Evolutionary conservation across 2,329 filamentous ascomycete species (phyloP).

Genomic region (Emericellopsis cladophorae): DNA sequence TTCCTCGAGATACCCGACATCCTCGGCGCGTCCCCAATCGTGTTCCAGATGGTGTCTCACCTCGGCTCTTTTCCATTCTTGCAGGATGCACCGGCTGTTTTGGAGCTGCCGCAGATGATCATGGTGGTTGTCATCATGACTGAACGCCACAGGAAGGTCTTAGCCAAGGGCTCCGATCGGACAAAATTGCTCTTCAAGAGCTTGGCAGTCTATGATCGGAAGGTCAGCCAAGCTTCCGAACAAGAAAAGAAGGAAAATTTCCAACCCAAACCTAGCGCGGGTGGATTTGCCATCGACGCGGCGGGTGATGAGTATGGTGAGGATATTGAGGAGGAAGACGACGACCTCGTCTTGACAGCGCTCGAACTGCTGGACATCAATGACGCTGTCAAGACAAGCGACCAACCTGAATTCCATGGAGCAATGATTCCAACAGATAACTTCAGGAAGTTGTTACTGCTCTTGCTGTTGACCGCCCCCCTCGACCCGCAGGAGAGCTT

Average conservation of each 20-base stretch:
- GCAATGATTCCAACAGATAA: conserved; percentile 65
- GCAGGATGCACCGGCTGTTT: conserved; percentile 54
- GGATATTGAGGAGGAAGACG: conserved; percentile 35
- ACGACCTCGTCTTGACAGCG: conserved; percentile 55
- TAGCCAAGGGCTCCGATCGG: conserved; percentile 46
- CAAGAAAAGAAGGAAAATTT: conserved; percentile 3
- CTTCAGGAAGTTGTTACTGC: conserved; percentile 56
- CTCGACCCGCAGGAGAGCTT: conserved; percentile 52
- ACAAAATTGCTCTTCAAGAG: conserved; percentile 58
- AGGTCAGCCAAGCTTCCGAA: conserved; percentile 22
- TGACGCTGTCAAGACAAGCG: conserved; percentile 43
- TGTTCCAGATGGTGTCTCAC: conserved; percentile 62
- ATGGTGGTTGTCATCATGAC: conserved; percentile 65
- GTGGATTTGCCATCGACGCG: conserved; percentile 33
- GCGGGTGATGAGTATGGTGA: conserved; percentile 30
- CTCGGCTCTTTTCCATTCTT: conserved; percentile 64
- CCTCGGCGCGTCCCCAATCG: conserved; percentile 50
- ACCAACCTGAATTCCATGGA: conserved; percentile 38
- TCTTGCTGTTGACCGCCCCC: conserved; percentile 55
- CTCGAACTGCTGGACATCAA: conserved; percentile 55
- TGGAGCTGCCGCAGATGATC: conserved; percentile 57
- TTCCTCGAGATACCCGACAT: conserved; percentile 65
- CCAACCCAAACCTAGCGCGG: conserved; percentile 9
- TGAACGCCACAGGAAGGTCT: conserved; percentile 51
- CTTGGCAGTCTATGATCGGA: conserved; percentile 57